Evolutionary conservation across 805 yeast species (phyloP).

Genomic region (Yamadazyma olivae): DNA sequence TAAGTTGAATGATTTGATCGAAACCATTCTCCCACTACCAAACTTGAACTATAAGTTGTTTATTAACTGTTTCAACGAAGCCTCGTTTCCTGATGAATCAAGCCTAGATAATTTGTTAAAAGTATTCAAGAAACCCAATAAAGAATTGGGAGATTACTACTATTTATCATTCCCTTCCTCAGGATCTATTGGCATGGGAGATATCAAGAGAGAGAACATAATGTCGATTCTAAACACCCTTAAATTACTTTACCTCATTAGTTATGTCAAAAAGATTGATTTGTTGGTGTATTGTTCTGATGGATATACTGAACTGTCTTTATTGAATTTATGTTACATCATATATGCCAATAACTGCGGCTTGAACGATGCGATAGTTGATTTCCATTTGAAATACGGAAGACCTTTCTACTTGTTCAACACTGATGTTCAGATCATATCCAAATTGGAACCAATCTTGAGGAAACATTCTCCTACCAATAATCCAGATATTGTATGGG

Average conservation of each 20-base stretch:
- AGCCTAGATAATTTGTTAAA: conserved; percentile 28
- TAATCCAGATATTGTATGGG: conserved; percentile 21
- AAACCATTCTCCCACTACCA: conserved; percentile 41
- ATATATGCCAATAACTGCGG: conserved; percentile 64
- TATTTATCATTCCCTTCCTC: conserved; percentile 74
- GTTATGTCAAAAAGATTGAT: conserved; percentile 31
- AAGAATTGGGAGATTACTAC: conserved; percentile 17
- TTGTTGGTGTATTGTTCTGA: conserved; percentile 76
- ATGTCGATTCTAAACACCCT: conserved; percentile 65
- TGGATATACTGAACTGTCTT: conserved; percentile 88
- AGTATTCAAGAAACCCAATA: conserved; percentile 2
- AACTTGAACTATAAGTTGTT: conserved; percentile 52
- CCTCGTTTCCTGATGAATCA: conserved; percentile 46
- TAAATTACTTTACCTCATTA: conserved; percentile 53
- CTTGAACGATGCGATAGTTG: conserved; percentile 63
- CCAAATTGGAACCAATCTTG: conserved; percentile 62
- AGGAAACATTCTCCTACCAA: conserved; percentile 55
- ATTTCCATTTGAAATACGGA: conserved; percentile 58
- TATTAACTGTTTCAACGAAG: conserved; percentile 59
- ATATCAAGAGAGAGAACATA: conserved; percentile 59
- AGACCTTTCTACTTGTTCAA: conserved; percentile 85
- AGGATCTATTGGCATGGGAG: conserved; percentile 78
- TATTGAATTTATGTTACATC: conserved; percentile 66
- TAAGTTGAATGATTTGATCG: conserved; percentile 15
- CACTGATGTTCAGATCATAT: conserved; percentile 65